Base-by-base conservation (phyloP, 148 eudicot species). In the Polygonum maritimum region DNA sequence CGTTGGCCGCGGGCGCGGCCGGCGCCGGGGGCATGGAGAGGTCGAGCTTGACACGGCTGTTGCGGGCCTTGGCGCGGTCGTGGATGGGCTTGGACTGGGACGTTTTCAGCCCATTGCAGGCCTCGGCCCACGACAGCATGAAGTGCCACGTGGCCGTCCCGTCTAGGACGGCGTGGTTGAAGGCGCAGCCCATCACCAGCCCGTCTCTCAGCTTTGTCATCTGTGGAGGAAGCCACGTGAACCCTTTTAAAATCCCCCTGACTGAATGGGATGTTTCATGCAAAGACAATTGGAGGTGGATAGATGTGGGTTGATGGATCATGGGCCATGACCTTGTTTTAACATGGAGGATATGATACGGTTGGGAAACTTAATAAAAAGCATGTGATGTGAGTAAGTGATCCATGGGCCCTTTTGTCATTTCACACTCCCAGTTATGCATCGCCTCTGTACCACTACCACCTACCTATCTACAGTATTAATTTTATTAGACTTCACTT, bases 61-160 rank as follows among this genome's bases (percentile, higher is more conserved):
- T 85, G 22, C 99, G 90, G 35, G 86, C 91, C 76, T 92, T 86
- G 79, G 92, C 84, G 44, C 97, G 96, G 44, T 95, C 96, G n/a
- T 89, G 90, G 82, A 92, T 88, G 0, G 99, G 99, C 5, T 76
- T 86, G 84, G 82, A 76, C 1, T 91, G 76, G 45, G 87, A 44
- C 69, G 80, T 77, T 41, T 93, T 62, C 5, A 91, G 75, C 71
- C 98, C 97, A 22, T 75, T 70, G 78, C 91, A 89, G 44, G 86
- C 80, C 48, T 85, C 84, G 81, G 99, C 94, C 99, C 99, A 92
- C 18, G 97, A 89, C 62, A 81, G 88, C 96, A 92, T 90, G 85
- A 95, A 95, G 86, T 95, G 99, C 99, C 99, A 95, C 44, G 97
- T 92, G 80, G 99, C 82, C 49, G 97, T 84, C 18, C 99, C 99